phyloP scores from a whole-genome alignment of 2,329 filamentous ascomycete species.

The Cladosporium phlei region DNA sequence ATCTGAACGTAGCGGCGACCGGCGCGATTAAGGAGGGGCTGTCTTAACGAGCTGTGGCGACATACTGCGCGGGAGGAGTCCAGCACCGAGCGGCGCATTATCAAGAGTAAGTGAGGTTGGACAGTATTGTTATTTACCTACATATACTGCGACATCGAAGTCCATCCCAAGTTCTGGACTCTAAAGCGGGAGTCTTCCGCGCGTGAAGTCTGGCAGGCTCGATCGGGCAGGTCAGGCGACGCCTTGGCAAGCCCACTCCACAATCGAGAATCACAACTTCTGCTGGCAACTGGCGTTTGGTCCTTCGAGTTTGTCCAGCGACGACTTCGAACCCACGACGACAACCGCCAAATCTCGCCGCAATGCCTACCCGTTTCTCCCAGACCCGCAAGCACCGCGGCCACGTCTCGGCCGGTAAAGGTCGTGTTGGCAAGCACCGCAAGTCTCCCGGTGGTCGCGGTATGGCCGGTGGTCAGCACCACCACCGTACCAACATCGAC shows the following conservation, averaged over 20 bases:
- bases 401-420: slow-evolving; percentile 96
- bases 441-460: slow-evolving; percentile 75
- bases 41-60: slow-evolving; percentile 17
- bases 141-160: too few species aligned
- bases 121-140: too few species aligned
- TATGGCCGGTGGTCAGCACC: slow-evolving; percentile 98
- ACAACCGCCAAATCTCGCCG: slow-evolving; percentile 33
- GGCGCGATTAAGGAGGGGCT: neutral
- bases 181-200: too few species aligned
- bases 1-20: slow-evolving; percentile 41
- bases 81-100: slow-evolving; percentile 30
- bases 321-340: slow-evolving; percentile 10
- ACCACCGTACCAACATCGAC: slow-evolving; percentile 89
- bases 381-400: slow-evolving; percentile 85
- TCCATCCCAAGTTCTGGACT: too few species aligned
- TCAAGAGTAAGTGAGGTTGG: slow-evolving; percentile 1
- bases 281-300: neutral
- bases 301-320: slow-evolving; percentile 6
- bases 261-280: slow-evolving; percentile 7
- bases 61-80: slow-evolving; percentile 26
- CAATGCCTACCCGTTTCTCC: slow-evolving; percentile 69
- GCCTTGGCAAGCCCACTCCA: slow-evolving; percentile 1
- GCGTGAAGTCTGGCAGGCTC: too few species aligned
- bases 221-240: too few species aligned
- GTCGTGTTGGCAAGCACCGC: slow-evolving; percentile 98